Conservation (phyloP, 352 stramenopile genomes). For the Phytophthora aleatoria region DNA sequence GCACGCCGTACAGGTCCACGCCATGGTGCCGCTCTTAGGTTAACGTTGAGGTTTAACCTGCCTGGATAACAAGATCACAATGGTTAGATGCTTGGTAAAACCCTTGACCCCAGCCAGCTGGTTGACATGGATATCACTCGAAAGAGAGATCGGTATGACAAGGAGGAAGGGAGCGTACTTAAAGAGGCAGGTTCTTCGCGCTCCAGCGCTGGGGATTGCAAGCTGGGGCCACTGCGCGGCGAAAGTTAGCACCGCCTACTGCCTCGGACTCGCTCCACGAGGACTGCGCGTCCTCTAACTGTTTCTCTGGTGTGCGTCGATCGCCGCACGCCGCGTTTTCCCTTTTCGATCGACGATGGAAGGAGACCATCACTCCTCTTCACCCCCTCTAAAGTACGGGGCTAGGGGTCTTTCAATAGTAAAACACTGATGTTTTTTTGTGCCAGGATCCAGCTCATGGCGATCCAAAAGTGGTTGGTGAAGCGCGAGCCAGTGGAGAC, state of each 20-base stretch:
- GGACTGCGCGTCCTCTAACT: conserved; percentile 28
- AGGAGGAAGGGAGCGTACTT: conserved; percentile 16
- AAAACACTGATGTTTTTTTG: conserved; percentile 13
- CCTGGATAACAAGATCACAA: neutral
- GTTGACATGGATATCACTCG: conserved; percentile 11
- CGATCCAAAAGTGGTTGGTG: conserved; percentile 10
- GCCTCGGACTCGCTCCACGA: conserved; percentile 23
- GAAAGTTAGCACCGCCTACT: conserved; percentile 13
- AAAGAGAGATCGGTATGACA: conserved; percentile 14
- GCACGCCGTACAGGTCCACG: conserved; percentile 66
- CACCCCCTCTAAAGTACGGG: conserved; percentile 14
- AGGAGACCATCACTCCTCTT: conserved; percentile 31
- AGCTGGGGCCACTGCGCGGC: conserved; percentile 10
- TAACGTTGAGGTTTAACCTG: conserved; percentile 4
- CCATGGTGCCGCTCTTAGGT: conserved; percentile 33
- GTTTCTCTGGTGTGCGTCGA: conserved; percentile 36
- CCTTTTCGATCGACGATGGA: conserved; percentile 43
- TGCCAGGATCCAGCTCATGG: conserved; percentile 3
- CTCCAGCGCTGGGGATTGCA: conserved; percentile 12
- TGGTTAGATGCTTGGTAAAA: conserved; percentile 11
- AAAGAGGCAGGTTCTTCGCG: conserved; percentile 10
- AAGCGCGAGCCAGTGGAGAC: conserved; percentile 13
- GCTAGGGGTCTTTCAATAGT: conserved; percentile 29
- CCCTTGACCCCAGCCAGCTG: conserved; percentile 1
- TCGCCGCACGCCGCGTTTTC: conserved; percentile 36